Conservation (phyloP, 148 eudicot species). For the Amaranthus cruentus region DNA sequence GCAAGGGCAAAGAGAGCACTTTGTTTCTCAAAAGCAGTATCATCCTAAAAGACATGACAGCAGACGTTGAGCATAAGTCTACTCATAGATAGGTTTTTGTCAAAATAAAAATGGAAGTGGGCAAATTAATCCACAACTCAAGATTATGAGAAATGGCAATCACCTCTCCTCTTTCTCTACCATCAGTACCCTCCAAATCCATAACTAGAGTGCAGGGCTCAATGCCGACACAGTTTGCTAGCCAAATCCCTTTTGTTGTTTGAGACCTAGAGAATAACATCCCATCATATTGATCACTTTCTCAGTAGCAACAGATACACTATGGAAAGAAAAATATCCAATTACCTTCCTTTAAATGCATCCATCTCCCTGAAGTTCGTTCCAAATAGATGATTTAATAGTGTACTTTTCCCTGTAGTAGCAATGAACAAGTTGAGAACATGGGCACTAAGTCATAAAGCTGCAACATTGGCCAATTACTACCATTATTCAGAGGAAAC, state of each 20-base stretch:
- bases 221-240: constrained; percentile 85
- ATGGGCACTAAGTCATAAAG: neutral
- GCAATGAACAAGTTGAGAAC: neutral
- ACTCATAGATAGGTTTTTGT: neutral
- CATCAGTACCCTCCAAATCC: constrained; percentile 99
- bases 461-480: neutral
- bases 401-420: constrained; percentile 82
- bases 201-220: constrained; percentile 93
- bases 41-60: constrained; percentile 58
- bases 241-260: constrained; percentile 97
- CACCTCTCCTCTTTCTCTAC: constrained; percentile 99
- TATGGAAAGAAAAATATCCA: constrained; percentile 13
- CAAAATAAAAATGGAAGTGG: neutral
- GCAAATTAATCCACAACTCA: neutral
- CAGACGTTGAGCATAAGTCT: neutral
- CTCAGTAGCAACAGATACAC: constrained; percentile 13
- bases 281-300: constrained; percentile 9
- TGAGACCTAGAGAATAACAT: constrained; percentile 56
- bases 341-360: constrained; percentile 88
- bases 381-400: constrained; percentile 67
- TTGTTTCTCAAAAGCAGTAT: constrained; percentile 96
- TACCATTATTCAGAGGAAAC: neutral
- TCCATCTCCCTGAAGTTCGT: constrained; percentile 99
- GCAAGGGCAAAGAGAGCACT: constrained; percentile 99
- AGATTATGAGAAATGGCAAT: constrained; percentile 6